phyloP scores from a whole-genome alignment of 2,329 filamentous ascomycete genomes.

The Emmonsia crescens region DNA sequence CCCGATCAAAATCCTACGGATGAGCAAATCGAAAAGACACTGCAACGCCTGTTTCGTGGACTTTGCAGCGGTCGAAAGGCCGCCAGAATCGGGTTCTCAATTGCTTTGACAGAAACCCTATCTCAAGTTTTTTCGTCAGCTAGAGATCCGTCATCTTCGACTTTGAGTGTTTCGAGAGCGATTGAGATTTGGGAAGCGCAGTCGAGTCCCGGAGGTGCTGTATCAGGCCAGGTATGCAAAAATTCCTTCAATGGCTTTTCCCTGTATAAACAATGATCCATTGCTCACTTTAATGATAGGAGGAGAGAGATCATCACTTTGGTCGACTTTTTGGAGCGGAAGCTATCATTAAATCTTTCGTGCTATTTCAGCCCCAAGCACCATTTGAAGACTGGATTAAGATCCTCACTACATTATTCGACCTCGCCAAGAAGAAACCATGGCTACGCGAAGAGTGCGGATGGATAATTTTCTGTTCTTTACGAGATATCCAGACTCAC shows the following conservation, averaged over 20 bases:
- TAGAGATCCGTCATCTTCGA: constrained; percentile 19
- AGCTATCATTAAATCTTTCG: constrained; percentile 68
- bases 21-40: constrained; percentile 31
- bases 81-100: constrained; percentile 76
- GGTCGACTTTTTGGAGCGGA: constrained; percentile 81
- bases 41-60: constrained; percentile 66
- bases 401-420: constrained; percentile 62
- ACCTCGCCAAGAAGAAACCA: constrained; percentile 67
- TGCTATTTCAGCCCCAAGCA: constrained; percentile 51
- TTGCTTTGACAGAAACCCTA: constrained; percentile 74
- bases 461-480: constrained; percentile 63
- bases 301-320: constrained; percentile 75
- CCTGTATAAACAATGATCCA: constrained; percentile 36
- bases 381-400: constrained; percentile 42
- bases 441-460: constrained; percentile 87
- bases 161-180: constrained; percentile 32
- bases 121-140: constrained; percentile 51
- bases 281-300: constrained; percentile 49
- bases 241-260: background rate
- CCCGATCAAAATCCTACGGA: constrained; percentile 29
- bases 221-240: constrained; percentile 41
- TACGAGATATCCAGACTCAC: constrained; percentile 43
- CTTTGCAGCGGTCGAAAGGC: constrained; percentile 84
- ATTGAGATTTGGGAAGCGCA: constrained; percentile 43
- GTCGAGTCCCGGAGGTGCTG: constrained; percentile 42